phyloP scores from a whole-genome alignment of 2,329 filamentous ascomycete genomes.

The Penicillium rolfsii region DNA sequence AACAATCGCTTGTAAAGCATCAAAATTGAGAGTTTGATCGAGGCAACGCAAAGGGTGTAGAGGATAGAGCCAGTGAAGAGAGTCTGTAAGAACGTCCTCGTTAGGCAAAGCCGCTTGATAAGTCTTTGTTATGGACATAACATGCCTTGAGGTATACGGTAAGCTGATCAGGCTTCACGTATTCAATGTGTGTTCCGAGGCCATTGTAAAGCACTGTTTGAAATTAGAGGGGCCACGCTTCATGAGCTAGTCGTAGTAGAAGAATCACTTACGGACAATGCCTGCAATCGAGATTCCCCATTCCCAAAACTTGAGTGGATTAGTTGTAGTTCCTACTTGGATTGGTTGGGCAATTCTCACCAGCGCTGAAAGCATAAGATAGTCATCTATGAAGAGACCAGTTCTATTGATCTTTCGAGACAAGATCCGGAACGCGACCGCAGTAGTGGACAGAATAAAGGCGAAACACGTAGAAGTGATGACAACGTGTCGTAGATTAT shows the following conservation, averaged over 20 bases:
- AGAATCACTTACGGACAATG: conserved; percentile 25
- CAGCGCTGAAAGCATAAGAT: conserved; percentile 22
- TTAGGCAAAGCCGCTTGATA: background rate
- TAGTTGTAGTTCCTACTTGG: background rate
- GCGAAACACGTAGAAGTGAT: conserved; percentile 32
- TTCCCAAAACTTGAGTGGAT: conserved; percentile 21
- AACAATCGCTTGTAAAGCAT: conserved; percentile 35
- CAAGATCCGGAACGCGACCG: conserved; percentile 26
- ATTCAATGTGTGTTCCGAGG: conserved; percentile 28
- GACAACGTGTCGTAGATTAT: conserved; percentile 33
- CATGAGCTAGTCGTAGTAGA: background rate
- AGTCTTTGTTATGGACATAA: too few species aligned
- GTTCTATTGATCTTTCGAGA: conserved; percentile 26
- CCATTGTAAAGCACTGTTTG: conserved; percentile 29
- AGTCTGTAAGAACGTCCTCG: conserved; percentile 16
- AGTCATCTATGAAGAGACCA: conserved; percentile 15
- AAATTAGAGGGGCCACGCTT: conserved; percentile 2
- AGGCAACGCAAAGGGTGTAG: conserved; percentile 31
- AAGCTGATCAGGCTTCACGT: conserved; percentile 22
- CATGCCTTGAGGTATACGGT: conserved; percentile 30
- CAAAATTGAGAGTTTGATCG: conserved; percentile 35
- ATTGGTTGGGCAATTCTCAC: conserved; percentile 1
- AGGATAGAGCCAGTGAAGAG: conserved; percentile 31
- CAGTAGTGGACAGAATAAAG: conserved; percentile 28
- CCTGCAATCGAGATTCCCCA: conserved; percentile 31